Evolutionary conservation across 2,329 filamentous ascomycete genomes (phyloP), one percentile per base, ranked within the genome.

Genomic region (Eurotiales sp.): DNA sequence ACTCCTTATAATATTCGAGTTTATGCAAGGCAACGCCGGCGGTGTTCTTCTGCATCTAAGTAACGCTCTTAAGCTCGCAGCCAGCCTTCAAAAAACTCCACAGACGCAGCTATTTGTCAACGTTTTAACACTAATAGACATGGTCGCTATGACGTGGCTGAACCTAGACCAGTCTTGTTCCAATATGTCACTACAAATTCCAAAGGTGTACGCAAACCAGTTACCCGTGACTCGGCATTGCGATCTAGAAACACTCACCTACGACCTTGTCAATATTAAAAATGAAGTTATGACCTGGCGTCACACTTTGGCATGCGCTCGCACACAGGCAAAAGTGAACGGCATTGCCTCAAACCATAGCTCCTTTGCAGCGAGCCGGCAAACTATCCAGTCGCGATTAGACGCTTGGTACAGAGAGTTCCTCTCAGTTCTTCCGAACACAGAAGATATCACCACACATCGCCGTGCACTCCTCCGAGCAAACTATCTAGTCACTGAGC

Each of bases 21-120:
- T 46, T 21, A 22, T 46, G 32, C 44, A 46, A 10, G 44, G 44
- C 34, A 46, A 46, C 21, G 30, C 44, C 22, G 15, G 23, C 37
- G 44, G 44, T 6, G 30, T 37, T 3, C 44, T 10, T 36, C 15
- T 37, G 17, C 44, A 46, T 37, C 44, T 46, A 3, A 15, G 12
- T 3, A 46, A 46, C 15, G 44, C 44, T 5, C n/a, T 27, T 7
- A 46, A 25, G 8, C 5, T 41, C 25, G 19, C n/a, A 23, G 39
- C 32, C 4, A 8, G 32, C 8, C n/a, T 36, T 36, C n/a, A n/a
- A 17, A 36, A 17, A 36, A 7, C 12, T 8, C 14, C 32, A 19
- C 32, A 36, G 32, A 8, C 4, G 6, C 32, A 36, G 8, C 10
- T 17, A n/a, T 36, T 36, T 36, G 32, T 8, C 12, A 36, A 36